phyloP scores from a whole-genome alignment of 257 asterid genomes.

The Solanum acaule region DNA sequence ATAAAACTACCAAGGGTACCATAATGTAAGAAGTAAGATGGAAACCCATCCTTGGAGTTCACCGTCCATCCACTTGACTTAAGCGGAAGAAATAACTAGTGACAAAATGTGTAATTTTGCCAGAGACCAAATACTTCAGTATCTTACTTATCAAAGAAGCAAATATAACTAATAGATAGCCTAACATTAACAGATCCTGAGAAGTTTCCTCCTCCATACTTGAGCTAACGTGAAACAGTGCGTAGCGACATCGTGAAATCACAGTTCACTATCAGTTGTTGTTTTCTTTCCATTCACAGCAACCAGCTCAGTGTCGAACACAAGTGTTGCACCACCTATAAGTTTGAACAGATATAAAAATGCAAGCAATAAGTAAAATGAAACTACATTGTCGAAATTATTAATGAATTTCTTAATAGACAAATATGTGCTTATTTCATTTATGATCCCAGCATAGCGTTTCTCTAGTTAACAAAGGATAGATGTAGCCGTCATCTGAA shows the following conservation, averaged over 20 bases:
- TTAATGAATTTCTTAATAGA: neutral
- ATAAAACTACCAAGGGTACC: neutral
- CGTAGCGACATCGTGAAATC: neutral
- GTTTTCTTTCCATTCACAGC: slow-evolving; percentile 78
- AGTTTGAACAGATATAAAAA: neutral
- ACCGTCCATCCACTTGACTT: neutral
- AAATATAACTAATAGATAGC: neutral
- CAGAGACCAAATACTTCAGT: neutral
- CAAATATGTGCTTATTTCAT: neutral
- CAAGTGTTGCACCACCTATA: slow-evolving; percentile 90
- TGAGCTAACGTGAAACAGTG: neutral
- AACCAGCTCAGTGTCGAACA: slow-evolving; percentile 88
- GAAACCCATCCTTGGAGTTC: neutral
- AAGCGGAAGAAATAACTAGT: neutral
- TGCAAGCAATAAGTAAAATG: neutral
- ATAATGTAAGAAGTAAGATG: neutral
- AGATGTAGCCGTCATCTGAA: neutral
- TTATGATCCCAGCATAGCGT: neutral
- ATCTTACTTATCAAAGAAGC: neutral
- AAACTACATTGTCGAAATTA: neutral
- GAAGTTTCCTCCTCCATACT: neutral
- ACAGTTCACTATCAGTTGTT: slow-evolving; percentile 49
- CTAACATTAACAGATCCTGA: neutral
- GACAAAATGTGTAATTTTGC: neutral
- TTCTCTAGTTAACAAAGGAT: neutral